A percentile compares a stretch with the other conserved stretches of the same genome.
Evolutionary conservation across 2,329 filamentous ascomycete genomes (phyloP).

Genomic region (Monosporascus cannonballus): DNA sequence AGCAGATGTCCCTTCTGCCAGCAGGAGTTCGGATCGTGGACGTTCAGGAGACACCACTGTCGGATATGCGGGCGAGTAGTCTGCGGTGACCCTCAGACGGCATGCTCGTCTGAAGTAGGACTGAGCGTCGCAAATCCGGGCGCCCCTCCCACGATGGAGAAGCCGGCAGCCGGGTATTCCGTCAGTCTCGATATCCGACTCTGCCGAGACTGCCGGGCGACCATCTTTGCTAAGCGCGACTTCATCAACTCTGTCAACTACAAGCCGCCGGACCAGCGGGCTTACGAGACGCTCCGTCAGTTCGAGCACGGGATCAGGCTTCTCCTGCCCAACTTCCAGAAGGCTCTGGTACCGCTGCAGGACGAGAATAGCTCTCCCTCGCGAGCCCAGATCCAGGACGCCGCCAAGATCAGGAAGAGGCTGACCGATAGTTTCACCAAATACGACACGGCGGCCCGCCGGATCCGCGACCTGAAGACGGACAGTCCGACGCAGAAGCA

Average conservation of each 20-base stretch:
- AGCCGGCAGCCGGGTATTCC: constrained; percentile 23
- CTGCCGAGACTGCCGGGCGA: constrained; percentile 77
- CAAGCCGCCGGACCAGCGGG: constrained; percentile 68
- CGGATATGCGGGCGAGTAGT: constrained; percentile 89
- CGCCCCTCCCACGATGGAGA: constrained; percentile 35
- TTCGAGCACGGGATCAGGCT: constrained; percentile 83
- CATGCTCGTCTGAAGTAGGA: constrained; percentile 77
- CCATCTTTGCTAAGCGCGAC: constrained; percentile 61
- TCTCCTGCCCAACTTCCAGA: constrained; percentile 79
- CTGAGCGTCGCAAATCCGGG: constrained; percentile 62
- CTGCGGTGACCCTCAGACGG: constrained; percentile 79
- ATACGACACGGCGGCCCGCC: constrained; percentile 75
- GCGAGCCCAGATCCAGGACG: constrained; percentile 71
- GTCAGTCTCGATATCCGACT: constrained; percentile 79
- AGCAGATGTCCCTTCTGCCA: constrained; percentile 86
- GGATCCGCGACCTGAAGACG: constrained; percentile 73
- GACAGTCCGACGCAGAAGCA: constrained; percentile 64
- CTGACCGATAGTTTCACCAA: constrained; percentile 85
- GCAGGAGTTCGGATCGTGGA: constrained; percentile 90
- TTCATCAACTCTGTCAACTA: constrained; percentile 64
- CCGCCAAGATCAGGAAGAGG: constrained; percentile 81
- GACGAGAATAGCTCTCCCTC: constrained; percentile 42
- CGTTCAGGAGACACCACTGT: constrained; percentile 90
- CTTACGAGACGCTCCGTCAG: constrained; percentile 77
- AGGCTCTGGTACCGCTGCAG: constrained; percentile 66